Evolutionary conservation across 2,329 filamentous ascomycete genomes (phyloP).

Genomic region (Stemphylium vesicarium): DNA sequence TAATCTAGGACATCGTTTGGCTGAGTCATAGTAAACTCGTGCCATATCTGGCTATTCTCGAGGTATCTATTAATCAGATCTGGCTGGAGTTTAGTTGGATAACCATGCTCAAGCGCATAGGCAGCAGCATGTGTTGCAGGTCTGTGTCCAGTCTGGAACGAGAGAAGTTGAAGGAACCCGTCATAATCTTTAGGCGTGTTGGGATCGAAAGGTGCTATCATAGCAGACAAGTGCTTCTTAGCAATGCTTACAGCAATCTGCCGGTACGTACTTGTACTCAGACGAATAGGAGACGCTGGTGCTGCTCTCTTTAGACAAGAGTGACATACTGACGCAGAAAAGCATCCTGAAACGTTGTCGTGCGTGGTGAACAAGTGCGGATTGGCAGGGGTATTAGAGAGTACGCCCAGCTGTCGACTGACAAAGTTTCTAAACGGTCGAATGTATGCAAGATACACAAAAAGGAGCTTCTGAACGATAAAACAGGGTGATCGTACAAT

Average conservation of each 20-base stretch:
- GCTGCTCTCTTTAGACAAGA: slow-evolving; percentile 1
- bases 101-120: slow-evolving; percentile 11
- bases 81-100: slow-evolving; percentile 7
- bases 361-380: slow-evolving; percentile 10
- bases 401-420: background rate
- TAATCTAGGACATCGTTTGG: slow-evolving; percentile 4
- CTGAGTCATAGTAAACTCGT: slow-evolving; percentile 8
- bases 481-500: slow-evolving; percentile 3
- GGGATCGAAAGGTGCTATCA: slow-evolving; percentile 2
- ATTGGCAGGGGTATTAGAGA: slow-evolving; percentile 4
- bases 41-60: slow-evolving; percentile 6
- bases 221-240: slow-evolving; percentile 7
- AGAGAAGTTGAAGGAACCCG: slow-evolving; percentile 7
- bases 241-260: slow-evolving; percentile 7
- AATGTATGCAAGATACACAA: slow-evolving; percentile 7
- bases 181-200: slow-evolving; percentile 10
- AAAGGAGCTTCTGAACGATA: slow-evolving; percentile 5
- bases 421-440: slow-evolving; percentile 4
- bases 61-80: slow-evolving; percentile 8
- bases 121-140: slow-evolving; percentile 1
- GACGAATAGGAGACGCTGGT: background rate
- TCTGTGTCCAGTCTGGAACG: slow-evolving; percentile 5
- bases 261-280: slow-evolving; percentile 3
- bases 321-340: background rate
- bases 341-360: slow-evolving; percentile 1